Conservation (phyloP, 2,329 filamentous ascomycete species). For the Fonsecaea nubica region DNA sequence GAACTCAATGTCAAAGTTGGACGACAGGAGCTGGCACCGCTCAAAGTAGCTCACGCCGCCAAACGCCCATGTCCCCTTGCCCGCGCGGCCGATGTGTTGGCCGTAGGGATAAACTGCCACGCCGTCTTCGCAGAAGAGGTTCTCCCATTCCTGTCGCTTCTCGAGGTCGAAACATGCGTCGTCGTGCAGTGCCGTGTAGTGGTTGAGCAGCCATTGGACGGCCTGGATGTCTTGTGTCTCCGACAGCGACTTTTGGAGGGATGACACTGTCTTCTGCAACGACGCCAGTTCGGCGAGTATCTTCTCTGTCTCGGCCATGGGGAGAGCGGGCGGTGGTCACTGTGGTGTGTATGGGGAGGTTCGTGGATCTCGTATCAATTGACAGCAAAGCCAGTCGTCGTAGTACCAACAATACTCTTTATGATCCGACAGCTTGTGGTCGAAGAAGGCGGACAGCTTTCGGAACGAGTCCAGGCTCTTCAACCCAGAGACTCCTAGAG, state of each 20-base stretch:
- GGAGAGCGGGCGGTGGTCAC: neutral
- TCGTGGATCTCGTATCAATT: neutral
- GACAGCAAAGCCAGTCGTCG: neutral
- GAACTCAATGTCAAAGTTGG: slow-evolving; percentile 29
- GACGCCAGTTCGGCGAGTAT: slow-evolving; percentile 14
- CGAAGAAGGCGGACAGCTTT: neutral
- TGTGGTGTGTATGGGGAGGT: neutral
- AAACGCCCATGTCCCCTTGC: slow-evolving; percentile 25
- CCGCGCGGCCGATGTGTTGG: slow-evolving; percentile 21
- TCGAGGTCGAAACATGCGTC: slow-evolving; percentile 23
- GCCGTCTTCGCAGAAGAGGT: slow-evolving; percentile 25
- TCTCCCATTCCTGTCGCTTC: slow-evolving; percentile 28
- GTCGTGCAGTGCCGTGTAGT: slow-evolving; percentile 30
- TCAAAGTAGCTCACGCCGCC: slow-evolving; percentile 22
- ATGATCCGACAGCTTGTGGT: neutral
- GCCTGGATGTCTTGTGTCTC: slow-evolving; percentile 27
- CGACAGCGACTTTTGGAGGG: slow-evolving; percentile 20
- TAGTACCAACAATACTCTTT: neutral
- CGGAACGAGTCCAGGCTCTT: neutral
- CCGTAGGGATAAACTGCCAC: slow-evolving; percentile 25
- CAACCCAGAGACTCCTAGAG: neutral
- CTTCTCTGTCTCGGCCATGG: slow-evolving; percentile 8
- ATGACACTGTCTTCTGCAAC: slow-evolving; percentile 9
- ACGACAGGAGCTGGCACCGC: slow-evolving; percentile 21
- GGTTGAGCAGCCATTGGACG: slow-evolving; percentile 26